These are phyloP conservation scores for Pseudogymnoascus sp. DNA, from an alignment of 2,329 filamentous ascomycete genomes.

Conservation along the genomic window DNA sequence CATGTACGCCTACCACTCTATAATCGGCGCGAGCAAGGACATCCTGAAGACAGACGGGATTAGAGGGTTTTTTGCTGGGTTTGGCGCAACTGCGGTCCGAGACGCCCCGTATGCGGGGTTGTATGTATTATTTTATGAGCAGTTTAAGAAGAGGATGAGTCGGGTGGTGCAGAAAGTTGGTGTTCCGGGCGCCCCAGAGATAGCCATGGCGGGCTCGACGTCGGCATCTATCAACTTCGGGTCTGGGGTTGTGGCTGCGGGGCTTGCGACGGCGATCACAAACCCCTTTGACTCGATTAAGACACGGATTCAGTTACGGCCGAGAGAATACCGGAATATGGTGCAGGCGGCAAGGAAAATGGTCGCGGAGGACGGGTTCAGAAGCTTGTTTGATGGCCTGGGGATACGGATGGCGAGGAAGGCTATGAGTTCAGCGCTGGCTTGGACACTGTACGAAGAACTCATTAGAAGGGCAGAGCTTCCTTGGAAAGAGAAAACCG, in stretches of 20 bases:
- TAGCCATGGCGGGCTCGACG: conserved; percentile 27
- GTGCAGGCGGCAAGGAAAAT: conserved; percentile 68
- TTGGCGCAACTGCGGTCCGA: conserved; percentile 84
- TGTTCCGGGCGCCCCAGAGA: conserved; percentile 16
- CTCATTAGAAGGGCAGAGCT: conserved; percentile 65
- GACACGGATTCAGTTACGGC: conserved; percentile 87
- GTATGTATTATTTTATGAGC: conserved; percentile 91
- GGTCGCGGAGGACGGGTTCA: conserved; percentile 70
- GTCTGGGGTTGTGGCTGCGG: conserved; percentile 73
- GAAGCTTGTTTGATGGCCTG: conserved; percentile 78
- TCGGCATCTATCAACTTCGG: conserved; percentile 74
- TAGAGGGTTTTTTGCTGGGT: conserved; percentile 84
- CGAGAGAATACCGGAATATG: conserved; percentile 74
- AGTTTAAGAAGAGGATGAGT: conserved; percentile 58
- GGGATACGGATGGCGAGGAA: conserved; percentile 84
- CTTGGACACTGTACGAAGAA: conserved; percentile 97
- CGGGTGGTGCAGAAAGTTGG: conserved; percentile 21
- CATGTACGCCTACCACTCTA: conserved; percentile 73
- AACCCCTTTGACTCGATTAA: conserved; percentile 98
- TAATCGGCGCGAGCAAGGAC: conserved; percentile 63
- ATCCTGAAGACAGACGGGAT: conserved; percentile 67
- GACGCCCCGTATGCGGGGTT: conserved; percentile 96
- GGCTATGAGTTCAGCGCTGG: conserved; percentile 85
- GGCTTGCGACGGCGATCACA: conserved; percentile 76
- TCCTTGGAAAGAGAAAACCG: not conserved